Evolutionary conservation across 345 rosid genomes (phyloP).

Genomic region (Excoecaria cochinchinensis): DNA sequence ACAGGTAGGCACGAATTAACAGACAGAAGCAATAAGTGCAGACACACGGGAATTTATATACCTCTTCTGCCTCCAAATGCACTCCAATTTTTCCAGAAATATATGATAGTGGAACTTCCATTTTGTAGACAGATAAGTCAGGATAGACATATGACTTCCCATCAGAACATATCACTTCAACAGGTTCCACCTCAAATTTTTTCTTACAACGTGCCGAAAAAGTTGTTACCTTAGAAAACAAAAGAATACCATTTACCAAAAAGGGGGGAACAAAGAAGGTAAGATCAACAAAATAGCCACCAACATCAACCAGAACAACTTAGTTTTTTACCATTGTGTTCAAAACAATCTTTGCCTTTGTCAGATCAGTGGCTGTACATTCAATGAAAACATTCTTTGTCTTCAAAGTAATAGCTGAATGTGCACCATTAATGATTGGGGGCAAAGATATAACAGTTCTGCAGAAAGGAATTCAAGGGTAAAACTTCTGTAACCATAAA

Average conservation of each 20-base stretch:
- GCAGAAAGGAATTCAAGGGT: constrained; percentile 27
- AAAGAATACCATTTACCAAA: constrained; percentile 5
- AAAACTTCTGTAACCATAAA: not conserved
- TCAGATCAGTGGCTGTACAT: constrained; percentile 92
- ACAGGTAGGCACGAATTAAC: not conserved
- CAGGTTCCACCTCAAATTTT: constrained; percentile 89
- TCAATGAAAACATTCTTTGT: constrained; percentile 93
- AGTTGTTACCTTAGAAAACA: constrained; percentile 57
- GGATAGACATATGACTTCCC: constrained; percentile 70
- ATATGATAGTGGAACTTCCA: constrained; percentile 85
- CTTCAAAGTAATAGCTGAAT: constrained; percentile 85
- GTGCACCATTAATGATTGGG: constrained; percentile 93
- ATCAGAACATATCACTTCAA: constrained; percentile 64
- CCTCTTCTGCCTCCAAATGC: constrained; percentile 70
- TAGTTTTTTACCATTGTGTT: constrained; percentile 71
- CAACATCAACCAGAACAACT: constrained; percentile 10
- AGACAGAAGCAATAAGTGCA: not conserved
- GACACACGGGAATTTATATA: constrained; percentile 25
- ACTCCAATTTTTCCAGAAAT: constrained; percentile 73
- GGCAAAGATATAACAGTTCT: constrained; percentile 90
- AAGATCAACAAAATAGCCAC: constrained; percentile 11
- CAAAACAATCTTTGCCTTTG: constrained; percentile 88
- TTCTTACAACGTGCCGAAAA: constrained; percentile 73
- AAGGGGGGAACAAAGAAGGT: not conserved
- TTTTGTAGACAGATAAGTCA: constrained; percentile 63